These are phyloP conservation scores for Helianthus annuus DNA, from an alignment of 129 eudicot genomes.

Conservation along the genomic window HanXRQr2.0-SUNRISE NC_035435.2:169091928-169092427, in stretches of 20 bases:
- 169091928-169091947: slow-evolving; percentile 37
- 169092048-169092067: slow-evolving; percentile 27
- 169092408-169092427: background rate
- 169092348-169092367: background rate
- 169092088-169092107: slow-evolving; percentile 34
- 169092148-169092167: slow-evolving; percentile 26
- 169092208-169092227: slow-evolving; percentile 33
- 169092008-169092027: slow-evolving; percentile 22
- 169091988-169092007: slow-evolving; percentile 31
- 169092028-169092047: slow-evolving; percentile 33
- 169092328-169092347: slow-evolving; percentile 11
- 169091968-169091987: slow-evolving; percentile 36
- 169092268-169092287: slow-evolving; percentile 32
- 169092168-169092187: slow-evolving; percentile 30
- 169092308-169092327: slow-evolving; percentile 39
- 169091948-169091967: slow-evolving; percentile 36
- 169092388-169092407: background rate
- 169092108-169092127: slow-evolving; percentile 28
- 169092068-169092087: slow-evolving; percentile 25
- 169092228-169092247: slow-evolving; percentile 35
- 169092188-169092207: slow-evolving; percentile 37
- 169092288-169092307: slow-evolving; percentile 45
- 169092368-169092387: background rate
- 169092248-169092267: slow-evolving; percentile 37
- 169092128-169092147: slow-evolving; percentile 24